These are phyloP conservation scores for Ustilago loliicola DNA, from an alignment of 1,284 basidiomycete species.

Conservation along the genomic window DNA sequence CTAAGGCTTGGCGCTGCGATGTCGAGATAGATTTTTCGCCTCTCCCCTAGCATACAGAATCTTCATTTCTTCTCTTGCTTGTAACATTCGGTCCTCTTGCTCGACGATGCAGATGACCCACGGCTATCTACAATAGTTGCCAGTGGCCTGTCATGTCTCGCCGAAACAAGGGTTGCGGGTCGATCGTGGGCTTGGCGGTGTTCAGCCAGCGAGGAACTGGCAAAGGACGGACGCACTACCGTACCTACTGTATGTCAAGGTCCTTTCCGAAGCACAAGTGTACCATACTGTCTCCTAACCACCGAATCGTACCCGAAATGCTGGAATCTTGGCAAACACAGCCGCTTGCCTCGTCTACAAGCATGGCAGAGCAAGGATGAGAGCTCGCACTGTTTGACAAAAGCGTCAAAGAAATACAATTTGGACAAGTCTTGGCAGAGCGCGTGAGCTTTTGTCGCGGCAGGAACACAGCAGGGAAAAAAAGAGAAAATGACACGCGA, in stretches of 20 bases:
- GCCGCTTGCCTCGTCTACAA: conserved; percentile 3
- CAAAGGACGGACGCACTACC: background rate
- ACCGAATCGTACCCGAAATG: background rate
- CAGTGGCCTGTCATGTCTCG: conserved; percentile 11
- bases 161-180: background rate
- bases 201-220: background rate
- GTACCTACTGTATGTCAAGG: too few relatives aligned
- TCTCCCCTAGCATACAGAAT: background rate
- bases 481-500: conserved; percentile 2
- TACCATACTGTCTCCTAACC: background rate
- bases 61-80: background rate
- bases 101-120: background rate
- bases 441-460: conserved; percentile 6
- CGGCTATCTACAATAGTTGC: background rate
- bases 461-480: background rate
- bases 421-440: conserved; percentile 2
- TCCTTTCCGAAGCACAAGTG: background rate
- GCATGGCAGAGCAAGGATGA: background rate
- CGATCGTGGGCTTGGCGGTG: conserved; percentile 12
- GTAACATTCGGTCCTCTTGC: background rate
- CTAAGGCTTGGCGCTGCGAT: conserved; percentile 16
- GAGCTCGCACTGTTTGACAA: conserved; percentile 10
- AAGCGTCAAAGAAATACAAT: background rate
- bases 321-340: conserved; percentile 11
- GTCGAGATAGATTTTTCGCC: background rate